Evolutionary conservation across 192 early-diverging fungal species (phyloP), one percentile per base, ranked within the genome.

Genomic region (Polychytrium aggregatum): DNA sequence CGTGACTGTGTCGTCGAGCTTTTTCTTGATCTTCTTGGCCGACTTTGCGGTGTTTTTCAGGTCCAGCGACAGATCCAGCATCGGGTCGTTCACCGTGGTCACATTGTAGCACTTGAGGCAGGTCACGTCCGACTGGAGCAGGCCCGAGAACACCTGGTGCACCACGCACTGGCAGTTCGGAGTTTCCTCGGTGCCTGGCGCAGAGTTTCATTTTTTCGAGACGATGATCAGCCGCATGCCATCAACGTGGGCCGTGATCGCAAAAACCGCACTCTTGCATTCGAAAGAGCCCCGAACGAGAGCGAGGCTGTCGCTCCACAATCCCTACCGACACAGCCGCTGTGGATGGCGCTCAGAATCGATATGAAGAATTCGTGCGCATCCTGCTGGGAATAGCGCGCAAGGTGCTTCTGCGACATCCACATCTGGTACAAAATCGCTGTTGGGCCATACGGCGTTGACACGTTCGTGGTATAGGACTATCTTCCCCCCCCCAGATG

Each of bases 291-390:
- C n/a, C n/a, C n/a, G n/a, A n/a, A n/a, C n/a, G n/a, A n/a, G n/a
- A n/a, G n/a, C n/a, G n/a, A n/a, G n/a, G n/a, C n/a, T n/a, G n/a
- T n/a, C n/a, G n/a, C 39, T 41, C n/a, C 31, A 11, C 4, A 4
- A 33, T 4, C 6, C 6, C 31, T 28, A 58, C 64, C 46, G 38
- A 52, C 26, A 17, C 68, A 71, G 34, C 51, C 62, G 26, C 62
- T 71, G 52, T 98, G 95, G 47, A 98, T 81, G 43, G 82, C 68
- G 53, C 96, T 87, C 42, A 97, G 57, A 5, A 86, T 65, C 10
- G 88, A 82, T 36, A 96, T 90, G 53, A 97, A 88, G 48, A 92
- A 97, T 50, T 98, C 95, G 60, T 98, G 95, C 1, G 93, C 92
- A 50, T 97, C 92, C 60, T 98, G 92, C 64, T 97, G 92, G 13